Evolutionary conservation across 2,329 filamentous ascomycete genomes (phyloP).

Genomic region (Davidsoniella virescens): DNA sequence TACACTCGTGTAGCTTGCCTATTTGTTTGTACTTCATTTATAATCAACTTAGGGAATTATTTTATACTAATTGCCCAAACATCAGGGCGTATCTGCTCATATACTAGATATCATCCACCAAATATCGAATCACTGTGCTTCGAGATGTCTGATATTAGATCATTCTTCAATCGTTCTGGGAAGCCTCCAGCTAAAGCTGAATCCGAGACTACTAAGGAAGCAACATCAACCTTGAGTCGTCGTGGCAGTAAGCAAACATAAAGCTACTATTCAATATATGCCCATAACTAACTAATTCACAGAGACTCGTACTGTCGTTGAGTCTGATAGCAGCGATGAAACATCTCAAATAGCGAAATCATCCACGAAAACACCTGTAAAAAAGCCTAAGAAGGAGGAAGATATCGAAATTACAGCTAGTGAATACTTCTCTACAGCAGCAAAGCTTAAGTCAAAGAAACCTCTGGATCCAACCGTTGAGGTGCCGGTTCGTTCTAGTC

Average conservation of each 20-base stretch:
- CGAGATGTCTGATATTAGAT: slow-evolving; percentile 56
- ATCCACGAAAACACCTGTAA: slow-evolving; percentile 29
- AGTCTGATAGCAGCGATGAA: slow-evolving; percentile 57
- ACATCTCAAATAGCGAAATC: slow-evolving; percentile 31
- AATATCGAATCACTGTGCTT: not conserved
- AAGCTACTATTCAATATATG: no score
- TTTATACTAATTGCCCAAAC: no score
- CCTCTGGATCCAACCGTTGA: slow-evolving; percentile 25
- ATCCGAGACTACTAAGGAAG: slow-evolving; percentile 29
- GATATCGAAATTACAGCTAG: slow-evolving; percentile 38
- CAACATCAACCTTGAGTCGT: slow-evolving; percentile 21
- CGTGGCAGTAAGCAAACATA: slow-evolving; percentile 26
- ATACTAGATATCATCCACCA: not conserved
- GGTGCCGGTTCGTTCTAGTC: slow-evolving; percentile 35
- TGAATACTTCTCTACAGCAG: slow-evolving; percentile 36
- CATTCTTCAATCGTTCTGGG: slow-evolving; percentile 71
- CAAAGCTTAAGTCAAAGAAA: slow-evolving; percentile 20
- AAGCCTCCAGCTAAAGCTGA: slow-evolving; percentile 35
- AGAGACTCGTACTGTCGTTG: slow-evolving; percentile 54
- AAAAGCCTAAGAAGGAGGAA: slow-evolving; percentile 34
- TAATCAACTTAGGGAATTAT: no score
- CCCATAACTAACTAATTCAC: slow-evolving; percentile 14
- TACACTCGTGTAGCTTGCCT: no score
- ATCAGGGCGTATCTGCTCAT: no score
- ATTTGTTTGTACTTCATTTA: no score